Conservation (phyloP, 2,329 filamentous ascomycete genomes). For the Cryoendolithus antarcticus region DNA sequence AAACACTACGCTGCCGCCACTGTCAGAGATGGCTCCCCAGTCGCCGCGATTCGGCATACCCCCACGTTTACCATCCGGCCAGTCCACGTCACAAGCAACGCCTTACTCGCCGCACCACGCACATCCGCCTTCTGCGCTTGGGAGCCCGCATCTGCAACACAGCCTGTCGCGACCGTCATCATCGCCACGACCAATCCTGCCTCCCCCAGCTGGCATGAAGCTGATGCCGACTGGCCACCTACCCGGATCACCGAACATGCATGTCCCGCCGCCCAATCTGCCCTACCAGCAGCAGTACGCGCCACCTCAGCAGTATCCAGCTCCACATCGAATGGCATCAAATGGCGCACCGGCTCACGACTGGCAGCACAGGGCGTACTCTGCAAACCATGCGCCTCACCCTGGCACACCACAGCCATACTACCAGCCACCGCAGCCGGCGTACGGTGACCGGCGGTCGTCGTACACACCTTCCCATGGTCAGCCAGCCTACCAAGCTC, state of each 20-base stretch:
- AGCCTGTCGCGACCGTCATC: constrained; percentile 17
- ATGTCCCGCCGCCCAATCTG: constrained; percentile 5
- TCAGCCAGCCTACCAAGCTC: constrained; percentile 14
- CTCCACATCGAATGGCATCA: constrained; percentile 13
- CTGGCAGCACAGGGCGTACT: constrained; percentile 3
- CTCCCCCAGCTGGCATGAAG: constrained; percentile 25
- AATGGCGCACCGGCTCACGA: constrained; percentile 6
- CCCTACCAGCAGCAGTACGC: constrained; percentile 11
- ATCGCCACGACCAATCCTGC: constrained; percentile 25
- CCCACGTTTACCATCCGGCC: constrained; percentile 17
- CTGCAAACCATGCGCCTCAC: constrained; percentile 9
- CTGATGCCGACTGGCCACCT: constrained; percentile 9
- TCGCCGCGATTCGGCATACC: constrained; percentile 19
- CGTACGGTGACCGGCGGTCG: constrained; percentile 12
- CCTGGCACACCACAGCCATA: constrained; percentile 22
- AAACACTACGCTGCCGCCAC: constrained; percentile 20
- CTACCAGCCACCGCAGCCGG: constrained; percentile 18
- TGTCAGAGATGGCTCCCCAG: constrained; percentile 24
- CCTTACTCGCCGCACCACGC: constrained; percentile 23
- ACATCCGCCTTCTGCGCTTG: constrained; percentile 13
- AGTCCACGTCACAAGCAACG: constrained; percentile 23
- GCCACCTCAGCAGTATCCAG: constrained; percentile 16
- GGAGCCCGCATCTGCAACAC: constrained; percentile 20
- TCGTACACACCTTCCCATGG: constrained; percentile 18
- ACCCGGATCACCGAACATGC: constrained; percentile 8